Evolutionary conservation across 2,329 filamentous ascomycete genomes (phyloP).

Genomic region (Curvularia eragrostidis): DNA sequence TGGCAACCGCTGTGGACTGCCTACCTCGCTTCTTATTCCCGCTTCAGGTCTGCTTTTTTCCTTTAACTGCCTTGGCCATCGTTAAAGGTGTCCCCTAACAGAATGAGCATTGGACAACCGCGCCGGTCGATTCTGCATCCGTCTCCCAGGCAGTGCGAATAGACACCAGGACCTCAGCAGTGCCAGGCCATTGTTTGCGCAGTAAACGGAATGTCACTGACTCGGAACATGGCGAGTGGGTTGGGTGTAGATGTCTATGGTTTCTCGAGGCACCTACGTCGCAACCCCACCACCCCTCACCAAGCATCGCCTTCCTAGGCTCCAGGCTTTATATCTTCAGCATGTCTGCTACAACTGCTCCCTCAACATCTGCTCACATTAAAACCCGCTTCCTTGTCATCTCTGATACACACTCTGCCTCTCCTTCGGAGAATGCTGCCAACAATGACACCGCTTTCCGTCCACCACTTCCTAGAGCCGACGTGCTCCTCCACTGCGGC

Average conservation of each 20-base stretch:
- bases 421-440: slow-evolving; percentile 16
- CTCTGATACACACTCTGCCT: slow-evolving; percentile 52
- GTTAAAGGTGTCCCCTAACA: not conserved
- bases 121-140: not conserved
- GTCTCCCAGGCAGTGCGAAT: not conserved
- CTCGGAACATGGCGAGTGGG: not conserved
- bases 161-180: not conserved
- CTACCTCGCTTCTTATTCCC: not conserved
- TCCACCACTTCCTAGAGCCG: slow-evolving; percentile 56
- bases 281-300: slow-evolving; percentile 12
- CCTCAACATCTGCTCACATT: slow-evolving; percentile 17
- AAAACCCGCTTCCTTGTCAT: slow-evolving; percentile 54
- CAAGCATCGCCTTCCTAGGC: slow-evolving; percentile 1
- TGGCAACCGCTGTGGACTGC: not conserved
- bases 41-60: not conserved
- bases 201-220: not conserved
- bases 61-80: not conserved
- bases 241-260: not conserved
- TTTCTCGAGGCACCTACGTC: not conserved
- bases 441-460: slow-evolving; percentile 29
- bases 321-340: slow-evolving; percentile 10
- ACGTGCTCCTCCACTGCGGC: slow-evolving; percentile 65
- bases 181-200: not conserved
- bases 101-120: not conserved
- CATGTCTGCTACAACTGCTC: slow-evolving; percentile 18